phyloP scores from a whole-genome alignment of 1,284 basidiomycete species.

The Sanghuangporus sanghuang region DNA sequence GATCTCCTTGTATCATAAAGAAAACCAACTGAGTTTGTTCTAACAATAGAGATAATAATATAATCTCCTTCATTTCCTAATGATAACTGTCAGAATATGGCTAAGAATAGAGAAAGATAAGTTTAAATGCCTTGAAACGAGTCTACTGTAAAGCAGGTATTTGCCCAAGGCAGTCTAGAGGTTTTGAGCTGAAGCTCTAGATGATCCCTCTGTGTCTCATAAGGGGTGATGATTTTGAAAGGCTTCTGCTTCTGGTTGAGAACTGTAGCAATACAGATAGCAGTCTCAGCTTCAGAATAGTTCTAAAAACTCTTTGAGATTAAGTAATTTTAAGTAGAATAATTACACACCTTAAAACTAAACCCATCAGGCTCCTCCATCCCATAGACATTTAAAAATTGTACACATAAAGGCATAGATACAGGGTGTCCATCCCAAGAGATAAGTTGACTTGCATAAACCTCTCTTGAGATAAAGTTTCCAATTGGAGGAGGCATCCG shows the following conservation, averaged over 20 bases:
- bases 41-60: conserved; percentile 59
- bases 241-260: conserved; percentile 38
- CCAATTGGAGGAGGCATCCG: conserved; percentile 77
- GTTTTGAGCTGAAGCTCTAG: conserved; percentile 46
- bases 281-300: conserved; percentile 37
- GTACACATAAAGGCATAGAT: conserved; percentile 34
- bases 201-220: conserved; percentile 54
- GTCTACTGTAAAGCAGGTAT: conserved; percentile 62
- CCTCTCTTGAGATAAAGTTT: conserved; percentile 55
- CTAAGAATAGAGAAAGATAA: conserved; percentile 10
- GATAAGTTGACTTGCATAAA: conserved; percentile 40
- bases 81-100: conserved; percentile 2
- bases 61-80: conserved; percentile 59
- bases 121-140: conserved; percentile 53
- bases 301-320: conserved; percentile 37
- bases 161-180: conserved; percentile 44
- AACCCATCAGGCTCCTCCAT: conserved; percentile 35
- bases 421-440: conserved; percentile 45
- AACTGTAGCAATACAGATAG: conserved; percentile 41
- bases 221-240: conserved; percentile 65
- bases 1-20: conserved; percentile 48
- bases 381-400: conserved; percentile 48
- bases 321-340: background rate
- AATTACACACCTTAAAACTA: conserved; percentile 36
- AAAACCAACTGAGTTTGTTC: conserved; percentile 54